Conservation (phyloP, 805 yeast genomes). For the Starmerella ratchasimensis region DNA sequence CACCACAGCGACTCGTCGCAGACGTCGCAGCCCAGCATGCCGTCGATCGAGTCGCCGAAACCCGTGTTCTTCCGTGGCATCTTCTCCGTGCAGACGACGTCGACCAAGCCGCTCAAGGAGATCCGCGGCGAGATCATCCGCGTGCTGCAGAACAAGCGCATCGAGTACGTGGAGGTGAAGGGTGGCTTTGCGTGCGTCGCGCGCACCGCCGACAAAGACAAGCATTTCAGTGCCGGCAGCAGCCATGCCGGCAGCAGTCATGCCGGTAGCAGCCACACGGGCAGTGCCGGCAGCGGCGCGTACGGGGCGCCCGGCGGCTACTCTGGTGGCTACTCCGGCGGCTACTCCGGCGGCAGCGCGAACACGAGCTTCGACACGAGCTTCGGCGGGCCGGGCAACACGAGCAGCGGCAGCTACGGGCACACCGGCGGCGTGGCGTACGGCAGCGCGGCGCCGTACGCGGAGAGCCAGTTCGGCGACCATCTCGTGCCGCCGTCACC, state of each 20-base stretch:
- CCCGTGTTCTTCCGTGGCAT: constrained; percentile 85
- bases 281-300: no score
- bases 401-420: background rate
- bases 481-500: constrained; percentile 11
- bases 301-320: no score
- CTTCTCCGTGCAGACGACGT: constrained; percentile 87
- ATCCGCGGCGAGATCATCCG: constrained; percentile 73
- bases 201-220: constrained; percentile 31
- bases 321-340: background rate
- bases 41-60: constrained; percentile 84
- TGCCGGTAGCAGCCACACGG: no score
- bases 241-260: no score
- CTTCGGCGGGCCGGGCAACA: no score
- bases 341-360: background rate
- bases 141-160: constrained; percentile 62
- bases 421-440: no score
- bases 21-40: constrained; percentile 44
- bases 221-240: no score
- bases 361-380: background rate
- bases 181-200: constrained; percentile 87
- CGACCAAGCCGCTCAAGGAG: constrained; percentile 80
- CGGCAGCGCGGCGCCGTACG: background rate
- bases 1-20: constrained; percentile 2
- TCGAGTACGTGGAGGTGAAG: constrained; percentile 72
- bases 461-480: background rate